phyloP scores from a whole-genome alignment of 2,329 filamentous ascomycete genomes.

The Clarireedia sp. region DNA sequence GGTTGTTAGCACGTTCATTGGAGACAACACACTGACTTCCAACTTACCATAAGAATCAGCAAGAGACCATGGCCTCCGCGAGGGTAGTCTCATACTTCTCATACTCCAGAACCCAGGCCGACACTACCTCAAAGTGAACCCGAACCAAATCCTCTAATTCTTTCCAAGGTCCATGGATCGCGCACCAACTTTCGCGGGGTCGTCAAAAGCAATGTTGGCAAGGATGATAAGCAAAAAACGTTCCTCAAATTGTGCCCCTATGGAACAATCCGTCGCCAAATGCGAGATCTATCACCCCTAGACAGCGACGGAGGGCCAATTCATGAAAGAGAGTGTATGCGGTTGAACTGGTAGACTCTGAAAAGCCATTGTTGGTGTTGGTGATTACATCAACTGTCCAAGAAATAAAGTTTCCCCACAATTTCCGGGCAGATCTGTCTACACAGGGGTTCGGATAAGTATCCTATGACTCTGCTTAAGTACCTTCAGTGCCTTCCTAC shows the following conservation, averaged over 20 bases:
- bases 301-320: no score
- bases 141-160: background rate
- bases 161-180: no score
- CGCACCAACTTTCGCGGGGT: background rate
- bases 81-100: slow-evolving; percentile 13
- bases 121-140: background rate
- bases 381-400: background rate
- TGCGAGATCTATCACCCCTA: no score
- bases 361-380: no score
- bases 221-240: no score
- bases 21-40: background rate
- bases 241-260: no score
- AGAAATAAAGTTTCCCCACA: slow-evolving; percentile 4
- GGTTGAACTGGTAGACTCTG: no score
- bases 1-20: background rate
- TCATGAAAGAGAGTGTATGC: no score
- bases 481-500: no score
- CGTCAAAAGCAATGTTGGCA: background rate
- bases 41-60: slow-evolving; percentile 28
- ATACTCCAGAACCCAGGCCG: slow-evolving; percentile 8
- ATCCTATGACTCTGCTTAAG: background rate
- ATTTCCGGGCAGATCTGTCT: background rate
- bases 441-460: background rate
- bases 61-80: slow-evolving; percentile 21
- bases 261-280: no score